Percentiles rank a stretch among this genome's conserved stretches.
These are phyloP conservation scores for Fusarium chuoi DNA, from an alignment of 2,329 filamentous ascomycete species.

Conservation along the genomic window DNA sequence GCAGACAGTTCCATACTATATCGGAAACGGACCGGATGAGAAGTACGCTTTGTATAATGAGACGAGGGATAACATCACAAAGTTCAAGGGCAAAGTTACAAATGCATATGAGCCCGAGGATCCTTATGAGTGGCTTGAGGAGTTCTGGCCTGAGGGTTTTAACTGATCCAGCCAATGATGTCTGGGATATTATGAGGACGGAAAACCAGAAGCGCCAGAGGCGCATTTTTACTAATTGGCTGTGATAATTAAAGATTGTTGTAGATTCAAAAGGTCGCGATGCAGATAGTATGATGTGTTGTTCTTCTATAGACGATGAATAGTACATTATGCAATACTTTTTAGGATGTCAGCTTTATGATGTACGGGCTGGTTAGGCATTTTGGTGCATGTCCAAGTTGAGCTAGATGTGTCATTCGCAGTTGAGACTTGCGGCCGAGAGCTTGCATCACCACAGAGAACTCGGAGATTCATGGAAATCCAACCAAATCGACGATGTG, in stretches of 20 bases:
- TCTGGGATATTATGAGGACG: neutral
- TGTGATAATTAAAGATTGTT: too few relatives aligned
- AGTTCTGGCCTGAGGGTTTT: constrained; percentile 55
- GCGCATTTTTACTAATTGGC: too few relatives aligned
- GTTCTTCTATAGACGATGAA: too few relatives aligned
- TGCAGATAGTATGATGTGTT: too few relatives aligned
- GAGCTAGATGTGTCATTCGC: too few relatives aligned
- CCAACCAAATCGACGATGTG: neutral
- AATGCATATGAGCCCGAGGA: constrained; percentile 43
- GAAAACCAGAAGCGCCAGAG: neutral
- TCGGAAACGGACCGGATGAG: constrained; percentile 44
- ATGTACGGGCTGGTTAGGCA: too few relatives aligned
- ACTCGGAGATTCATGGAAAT: rapidly evolving
- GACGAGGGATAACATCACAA: constrained; percentile 41
- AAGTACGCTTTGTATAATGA: constrained; percentile 45
- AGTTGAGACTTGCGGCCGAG: neutral
- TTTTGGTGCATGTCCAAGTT: too few relatives aligned
- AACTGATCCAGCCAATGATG: neutral
- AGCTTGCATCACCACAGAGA: neutral
- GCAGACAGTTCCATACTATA: constrained; percentile 40
- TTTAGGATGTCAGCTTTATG: too few relatives aligned
- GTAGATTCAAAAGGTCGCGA: too few relatives aligned
- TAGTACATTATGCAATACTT: too few relatives aligned
- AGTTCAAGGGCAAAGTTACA: constrained; percentile 38
- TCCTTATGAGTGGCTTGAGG: constrained; percentile 65